These are phyloP conservation scores for Talaromyces proteolyticus DNA, from an alignment of 495 filamentous ascomycete species.

Conservation along the genomic window DNA sequence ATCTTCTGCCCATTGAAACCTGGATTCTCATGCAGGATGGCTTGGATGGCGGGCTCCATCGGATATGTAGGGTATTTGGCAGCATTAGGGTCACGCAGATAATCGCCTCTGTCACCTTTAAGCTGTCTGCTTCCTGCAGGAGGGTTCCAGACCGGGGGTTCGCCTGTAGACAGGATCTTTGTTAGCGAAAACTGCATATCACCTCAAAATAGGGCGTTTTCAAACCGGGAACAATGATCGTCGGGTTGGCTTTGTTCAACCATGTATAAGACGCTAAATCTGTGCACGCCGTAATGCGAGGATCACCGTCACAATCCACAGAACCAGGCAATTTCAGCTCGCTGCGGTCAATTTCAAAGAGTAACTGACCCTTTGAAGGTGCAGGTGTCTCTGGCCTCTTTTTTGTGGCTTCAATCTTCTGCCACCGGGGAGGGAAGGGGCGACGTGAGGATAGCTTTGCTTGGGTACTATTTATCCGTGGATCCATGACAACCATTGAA, in stretches of 20 bases:
- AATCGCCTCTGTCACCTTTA: conserved; percentile 42
- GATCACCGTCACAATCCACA: not conserved
- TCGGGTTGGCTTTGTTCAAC: conserved; percentile 28
- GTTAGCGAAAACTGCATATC: not conserved
- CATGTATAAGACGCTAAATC: conserved; percentile 51
- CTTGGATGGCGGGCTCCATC: conserved; percentile 50
- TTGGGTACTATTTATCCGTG: too few relatives aligned
- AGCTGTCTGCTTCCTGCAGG: conserved; percentile 28
- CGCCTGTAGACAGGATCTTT: conserved; percentile 1
- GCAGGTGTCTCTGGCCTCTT: not conserved
- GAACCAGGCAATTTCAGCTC: not conserved
- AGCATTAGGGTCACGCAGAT: conserved; percentile 59
- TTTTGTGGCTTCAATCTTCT: not conserved
- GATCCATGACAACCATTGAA: too few relatives aligned
- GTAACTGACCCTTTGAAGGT: not conserved
- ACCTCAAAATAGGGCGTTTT: not conserved
- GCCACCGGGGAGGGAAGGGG: too few relatives aligned
- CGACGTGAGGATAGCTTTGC: too few relatives aligned
- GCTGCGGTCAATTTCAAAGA: not conserved
- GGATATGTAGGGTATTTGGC: conserved; percentile 50
- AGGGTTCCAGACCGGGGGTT: conserved; percentile 55
- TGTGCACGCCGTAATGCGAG: conserved; percentile 14
- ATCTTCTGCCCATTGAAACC: conserved; percentile 30
- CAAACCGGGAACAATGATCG: conserved; percentile 49
- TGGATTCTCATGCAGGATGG: conserved; percentile 28